Conservation (phyloP, 2,329 filamentous ascomycete species). For the Aspergillus fructus region DNA sequence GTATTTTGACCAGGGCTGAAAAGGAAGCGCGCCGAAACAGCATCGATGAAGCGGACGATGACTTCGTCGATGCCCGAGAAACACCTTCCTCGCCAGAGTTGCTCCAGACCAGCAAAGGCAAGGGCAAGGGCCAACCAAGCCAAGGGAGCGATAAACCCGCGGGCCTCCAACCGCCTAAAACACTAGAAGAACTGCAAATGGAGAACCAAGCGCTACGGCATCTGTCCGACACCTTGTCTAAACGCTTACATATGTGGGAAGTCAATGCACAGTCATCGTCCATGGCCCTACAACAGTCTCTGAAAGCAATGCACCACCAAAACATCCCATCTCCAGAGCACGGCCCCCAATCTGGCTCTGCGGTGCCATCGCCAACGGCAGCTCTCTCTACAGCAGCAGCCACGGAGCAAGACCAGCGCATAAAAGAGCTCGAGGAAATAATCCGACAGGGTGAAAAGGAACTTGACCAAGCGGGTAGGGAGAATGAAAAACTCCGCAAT, state of each 20-base stretch:
- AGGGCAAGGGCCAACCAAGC: conserved; percentile 31
- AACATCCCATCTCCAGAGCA: conserved; percentile 30
- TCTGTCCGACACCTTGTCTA: conserved; percentile 80
- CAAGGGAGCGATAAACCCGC: conserved; percentile 31
- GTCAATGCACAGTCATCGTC: conserved; percentile 85
- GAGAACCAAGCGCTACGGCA: conserved; percentile 86
- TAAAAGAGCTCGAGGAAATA: conserved; percentile 68
- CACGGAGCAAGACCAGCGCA: conserved; percentile 50
- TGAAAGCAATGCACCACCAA: conserved; percentile 50
- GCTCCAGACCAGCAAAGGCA: conserved; percentile 44
- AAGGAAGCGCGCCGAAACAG: conserved; percentile 45
- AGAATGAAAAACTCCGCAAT: conserved; percentile 60
- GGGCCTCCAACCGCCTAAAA: conserved; percentile 53
- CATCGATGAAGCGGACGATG: conserved; percentile 70
- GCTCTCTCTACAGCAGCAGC: conserved; percentile 18
- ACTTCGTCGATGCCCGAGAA: conserved; percentile 86
- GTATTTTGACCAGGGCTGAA: conserved; percentile 65
- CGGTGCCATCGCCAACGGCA: conserved; percentile 25
- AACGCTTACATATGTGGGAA: conserved; percentile 89
- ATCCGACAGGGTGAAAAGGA: conserved; percentile 59
- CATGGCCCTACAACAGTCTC: conserved; percentile 81
- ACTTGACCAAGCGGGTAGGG: conserved; percentile 61
- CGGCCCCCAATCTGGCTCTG: conserved; percentile 31
- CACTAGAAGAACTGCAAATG: conserved; percentile 80
- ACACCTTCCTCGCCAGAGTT: conserved; percentile 54